These are phyloP conservation scores for Saitoella complicata DNA, from an alignment of 805 yeast genomes.

Conservation along the genomic window DNA sequence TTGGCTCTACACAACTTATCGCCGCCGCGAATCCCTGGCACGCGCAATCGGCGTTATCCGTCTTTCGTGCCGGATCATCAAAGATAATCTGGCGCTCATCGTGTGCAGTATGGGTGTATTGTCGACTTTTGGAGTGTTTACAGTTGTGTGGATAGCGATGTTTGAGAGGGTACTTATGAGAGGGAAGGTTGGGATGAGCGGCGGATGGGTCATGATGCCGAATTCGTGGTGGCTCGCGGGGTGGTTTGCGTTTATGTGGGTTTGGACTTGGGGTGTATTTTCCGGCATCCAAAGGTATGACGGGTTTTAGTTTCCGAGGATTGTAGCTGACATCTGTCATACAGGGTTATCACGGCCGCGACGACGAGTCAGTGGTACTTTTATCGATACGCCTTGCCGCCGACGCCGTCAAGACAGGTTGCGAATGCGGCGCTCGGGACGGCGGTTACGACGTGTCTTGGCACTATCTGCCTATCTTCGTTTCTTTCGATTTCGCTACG, in stretches of 20 bases:
- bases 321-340: background rate
- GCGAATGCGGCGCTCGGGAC: conserved; percentile 16
- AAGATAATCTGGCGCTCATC: conserved; percentile 19
- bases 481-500: conserved; percentile 20
- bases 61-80: conserved; percentile 21
- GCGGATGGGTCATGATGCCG: conserved; percentile 15
- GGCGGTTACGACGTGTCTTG: conserved; percentile 20
- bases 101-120: conserved; percentile 19
- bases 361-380: conserved; percentile 27
- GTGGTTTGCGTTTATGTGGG: conserved; percentile 21
- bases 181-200: conserved; percentile 8
- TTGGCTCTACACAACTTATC: conserved; percentile 18
- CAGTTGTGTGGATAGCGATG: conserved; percentile 23
- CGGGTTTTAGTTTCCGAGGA: background rate
- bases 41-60: conserved; percentile 23
- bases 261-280: conserved; percentile 29
- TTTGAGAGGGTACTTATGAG: conserved; percentile 19
- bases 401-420: conserved; percentile 11
- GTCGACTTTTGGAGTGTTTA: conserved; percentile 17
- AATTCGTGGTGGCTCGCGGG: conserved; percentile 20
- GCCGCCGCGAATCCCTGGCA: conserved; percentile 15
- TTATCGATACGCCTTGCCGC: conserved; percentile 15
- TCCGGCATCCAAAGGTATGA: conserved; percentile 20
- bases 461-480: conserved; percentile 22
- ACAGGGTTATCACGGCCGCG: conserved; percentile 20